A percentile compares a stretch with the other conserved stretches of the same genome.
phyloP scores from a whole-genome alignment of 225 moss, liverwort and hornwort species.

The Climacium dendroides region DNA sequence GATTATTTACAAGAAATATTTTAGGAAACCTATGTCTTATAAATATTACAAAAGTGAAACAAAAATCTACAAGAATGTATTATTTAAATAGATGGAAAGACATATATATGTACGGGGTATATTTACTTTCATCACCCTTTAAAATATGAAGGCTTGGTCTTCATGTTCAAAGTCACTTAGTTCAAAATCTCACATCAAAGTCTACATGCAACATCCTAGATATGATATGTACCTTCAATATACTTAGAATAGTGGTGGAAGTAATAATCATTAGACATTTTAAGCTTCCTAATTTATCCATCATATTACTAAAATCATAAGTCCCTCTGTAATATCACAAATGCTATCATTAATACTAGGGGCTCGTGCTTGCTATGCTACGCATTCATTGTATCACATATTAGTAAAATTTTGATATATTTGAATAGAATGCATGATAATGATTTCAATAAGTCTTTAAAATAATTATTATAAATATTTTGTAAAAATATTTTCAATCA shows the following conservation, averaged over 20 bases:
- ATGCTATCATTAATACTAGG: no score
- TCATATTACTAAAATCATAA: no score
- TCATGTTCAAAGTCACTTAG: accelerated
- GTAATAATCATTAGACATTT: neutral
- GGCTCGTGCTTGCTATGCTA: no score
- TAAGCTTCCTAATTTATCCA: neutral
- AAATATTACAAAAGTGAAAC: neutral
- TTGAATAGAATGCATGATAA: no score
- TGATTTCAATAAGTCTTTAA: no score
- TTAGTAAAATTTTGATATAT: no score
- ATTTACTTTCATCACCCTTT: neutral
- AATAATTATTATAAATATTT: no score
- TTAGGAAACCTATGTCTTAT: neutral
- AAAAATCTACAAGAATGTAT: neutral
- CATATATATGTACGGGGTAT: accelerated
- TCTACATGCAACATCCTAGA: neutral
- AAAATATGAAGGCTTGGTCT: neutral
- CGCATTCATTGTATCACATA: no score
- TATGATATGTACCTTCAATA: neutral
- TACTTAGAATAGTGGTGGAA: neutral
- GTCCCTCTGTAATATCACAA: no score
- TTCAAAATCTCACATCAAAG: neutral
- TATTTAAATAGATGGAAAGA: neutral
- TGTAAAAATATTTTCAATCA: no score
- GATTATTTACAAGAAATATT: neutral